Evolutionary conservation across 805 yeast genomes (phyloP), one percentile per base, ranked within the genome.

Genomic region (Wickerhamomyces sydowiorum): DNA sequence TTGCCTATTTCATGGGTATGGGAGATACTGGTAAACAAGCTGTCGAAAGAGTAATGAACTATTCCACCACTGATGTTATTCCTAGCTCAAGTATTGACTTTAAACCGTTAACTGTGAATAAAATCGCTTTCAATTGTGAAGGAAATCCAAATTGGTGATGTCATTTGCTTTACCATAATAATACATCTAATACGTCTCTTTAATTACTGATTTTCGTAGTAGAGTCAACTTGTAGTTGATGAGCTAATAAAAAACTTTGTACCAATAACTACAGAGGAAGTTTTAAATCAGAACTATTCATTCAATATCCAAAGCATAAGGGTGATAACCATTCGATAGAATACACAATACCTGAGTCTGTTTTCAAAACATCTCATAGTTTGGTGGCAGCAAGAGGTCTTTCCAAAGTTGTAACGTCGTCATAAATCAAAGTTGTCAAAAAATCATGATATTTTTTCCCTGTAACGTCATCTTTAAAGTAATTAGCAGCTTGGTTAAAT

Each of bases 371-470:
- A n/a, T n/a, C n/a, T 48, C 34, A 52, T 36, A 52, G 44, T 40
- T 47, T 52, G 9, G 47, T 41, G 14, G 56, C 56, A 6, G 46
- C 40, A 2, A 36, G 24, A 10, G 52, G 20, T 50, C 53, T 55
- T 39, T 52, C 67, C 36, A 66, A 44, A 3, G 85, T 78, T 37
- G 81, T 75, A 44, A 81, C 74, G 43, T 85, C 86, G 52, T 84
- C 89, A 61, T 85, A 85, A 57, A 85, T 71, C 63, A 84, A 70
- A 28, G 82, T 80, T 37, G 95, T 85, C 55, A 85, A 75, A 64
- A 85, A 85, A 57, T 85, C 90, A 45, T 84, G 80, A 63, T 82
- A 80, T 56, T 78, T 78, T 55, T 76, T 78, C 48, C 83, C 90
- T 47, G 77, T 72, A 43, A 84, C 79, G 62, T 85, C 91, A 31